A percentile compares a stretch with the other conserved stretches of the same genome.
phyloP scores from a whole-genome alignment of 805 yeast species.

The Cyberlindnera xylosilytica region DNA sequence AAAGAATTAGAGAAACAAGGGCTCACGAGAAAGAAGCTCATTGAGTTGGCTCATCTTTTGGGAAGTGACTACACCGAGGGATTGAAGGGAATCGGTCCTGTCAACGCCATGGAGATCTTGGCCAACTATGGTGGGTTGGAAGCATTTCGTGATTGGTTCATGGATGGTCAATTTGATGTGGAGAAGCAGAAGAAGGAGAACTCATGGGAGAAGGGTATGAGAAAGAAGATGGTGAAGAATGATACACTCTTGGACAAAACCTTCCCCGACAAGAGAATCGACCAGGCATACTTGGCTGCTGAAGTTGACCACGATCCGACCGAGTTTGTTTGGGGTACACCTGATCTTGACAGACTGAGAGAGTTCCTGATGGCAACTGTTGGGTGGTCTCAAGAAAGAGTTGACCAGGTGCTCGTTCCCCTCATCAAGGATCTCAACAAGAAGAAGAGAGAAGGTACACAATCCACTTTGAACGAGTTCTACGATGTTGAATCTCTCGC shows the following conservation, averaged over 20 bases:
- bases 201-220: conserved; percentile 53
- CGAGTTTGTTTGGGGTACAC: conserved; percentile 84
- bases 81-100: conserved; percentile 90
- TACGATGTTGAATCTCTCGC: conserved; percentile 55
- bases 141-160: conserved; percentile 39
- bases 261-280: conserved; percentile 70
- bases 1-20: conserved; percentile 67
- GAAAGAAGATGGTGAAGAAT: conserved; percentile 51
- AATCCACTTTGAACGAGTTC: conserved; percentile 61
- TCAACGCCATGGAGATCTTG: conserved; percentile 81
- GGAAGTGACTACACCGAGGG: conserved; percentile 98
- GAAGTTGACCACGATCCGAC: conserved; percentile 82
- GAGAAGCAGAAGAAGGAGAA: conserved; percentile 40
- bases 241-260: conserved; percentile 53
- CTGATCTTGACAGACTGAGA: conserved; percentile 77
- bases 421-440: conserved; percentile 75
- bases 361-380: conserved; percentile 63
- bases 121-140: conserved; percentile 68
- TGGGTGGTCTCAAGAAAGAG: conserved; percentile 75
- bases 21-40: conserved; percentile 57
- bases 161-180: conserved; percentile 38
- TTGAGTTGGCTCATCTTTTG: conserved; percentile 75
- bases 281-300: conserved; percentile 73
- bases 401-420: conserved; percentile 84
- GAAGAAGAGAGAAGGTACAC: conserved; percentile 51